Evolutionary conservation across 768 basidiomycete genomes (phyloP), one percentile per base, ranked within the genome.

Genomic region (Tricholoma bakamatsutake): DNA sequence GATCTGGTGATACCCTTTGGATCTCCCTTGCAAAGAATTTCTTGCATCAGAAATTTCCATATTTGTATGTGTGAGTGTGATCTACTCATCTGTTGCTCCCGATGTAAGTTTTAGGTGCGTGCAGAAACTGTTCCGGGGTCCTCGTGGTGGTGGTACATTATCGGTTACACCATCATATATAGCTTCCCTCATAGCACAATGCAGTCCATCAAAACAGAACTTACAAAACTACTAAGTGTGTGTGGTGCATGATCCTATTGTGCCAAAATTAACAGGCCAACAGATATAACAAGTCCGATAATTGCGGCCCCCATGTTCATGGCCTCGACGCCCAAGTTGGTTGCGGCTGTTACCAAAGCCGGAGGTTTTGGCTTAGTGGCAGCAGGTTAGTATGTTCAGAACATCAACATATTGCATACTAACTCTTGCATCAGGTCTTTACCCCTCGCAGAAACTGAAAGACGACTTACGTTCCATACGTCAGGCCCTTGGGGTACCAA

Each of bases 341-440:
- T 75, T 6, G 74, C 76, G 1, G 72, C 76, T 28, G 81, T 83
- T 35, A 73, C 73, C 42, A 68, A 68, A 0, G 81, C 69, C 0
- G 86, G 85, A 11, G 85, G 77, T 0, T 78, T 86, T 39, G 84
- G 82, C 0, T 80, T 84, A 60, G 53, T 85, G 0, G 71, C 73
- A 24, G 75, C 80, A 64, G 81, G 84, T 79, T 62, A 34, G 42
- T 13, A 64, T 50, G 1, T 52, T 30, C 12, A 17, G 33, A 34
- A 17, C 48, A 12, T 7, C 18, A 31, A 37, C 35, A 24, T 13
- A 55, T 52, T 33, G 18, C 61, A 7, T 28, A 52, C 52, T 50
- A 11, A 46, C 24, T 43, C 37, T 51, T 39, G 49, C 37, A 12
- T 5, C 33, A 81, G 83, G 75, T 12, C 76, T 74, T 62, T 58